Conservation (phyloP, 2,329 filamentous ascomycete genomes). For the Phaeomoniella chlamydospora region DNA sequence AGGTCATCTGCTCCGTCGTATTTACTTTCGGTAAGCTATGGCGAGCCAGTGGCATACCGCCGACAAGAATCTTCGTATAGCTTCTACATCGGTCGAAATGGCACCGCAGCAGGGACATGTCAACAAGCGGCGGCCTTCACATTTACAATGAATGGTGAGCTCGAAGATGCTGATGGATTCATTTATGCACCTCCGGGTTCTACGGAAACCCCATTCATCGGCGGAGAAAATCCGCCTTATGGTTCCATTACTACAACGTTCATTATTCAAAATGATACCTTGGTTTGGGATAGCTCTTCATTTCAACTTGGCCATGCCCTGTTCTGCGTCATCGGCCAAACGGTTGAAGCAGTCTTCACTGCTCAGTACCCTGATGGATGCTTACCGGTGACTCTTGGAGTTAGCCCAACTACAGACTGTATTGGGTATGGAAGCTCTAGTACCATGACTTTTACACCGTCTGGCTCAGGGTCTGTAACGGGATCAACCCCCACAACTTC, state of each 20-base stretch:
- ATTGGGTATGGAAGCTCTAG: not conserved
- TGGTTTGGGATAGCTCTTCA: conserved; percentile 7
- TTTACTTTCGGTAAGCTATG: not conserved
- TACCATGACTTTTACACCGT: not conserved
- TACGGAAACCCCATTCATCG: not conserved
- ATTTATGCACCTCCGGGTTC: not conserved
- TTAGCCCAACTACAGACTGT: conserved; percentile 3
- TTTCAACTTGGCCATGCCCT: conserved; percentile 7
- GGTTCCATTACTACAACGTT: conserved; percentile 6
- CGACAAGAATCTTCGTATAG: not conserved
- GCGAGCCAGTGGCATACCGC: not conserved
- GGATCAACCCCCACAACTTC: not conserved
- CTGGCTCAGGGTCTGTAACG: not conserved
- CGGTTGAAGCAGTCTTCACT: conserved; percentile 5
- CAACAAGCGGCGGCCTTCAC: not conserved
- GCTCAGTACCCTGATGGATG: conserved; percentile 6
- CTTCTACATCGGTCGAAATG: not conserved
- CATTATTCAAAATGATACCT: conserved; percentile 2
- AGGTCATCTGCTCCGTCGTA: not conserved
- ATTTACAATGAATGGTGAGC: not conserved
- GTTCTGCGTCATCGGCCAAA: conserved; percentile 7
- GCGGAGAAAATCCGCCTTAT: not conserved
- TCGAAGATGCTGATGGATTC: not conserved
- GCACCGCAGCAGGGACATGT: not conserved
- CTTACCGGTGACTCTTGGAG: conserved; percentile 2